These are phyloP conservation scores for Geosmithia flava DNA, from an alignment of 2,329 filamentous ascomycete species.

Conservation along the genomic window DNA sequence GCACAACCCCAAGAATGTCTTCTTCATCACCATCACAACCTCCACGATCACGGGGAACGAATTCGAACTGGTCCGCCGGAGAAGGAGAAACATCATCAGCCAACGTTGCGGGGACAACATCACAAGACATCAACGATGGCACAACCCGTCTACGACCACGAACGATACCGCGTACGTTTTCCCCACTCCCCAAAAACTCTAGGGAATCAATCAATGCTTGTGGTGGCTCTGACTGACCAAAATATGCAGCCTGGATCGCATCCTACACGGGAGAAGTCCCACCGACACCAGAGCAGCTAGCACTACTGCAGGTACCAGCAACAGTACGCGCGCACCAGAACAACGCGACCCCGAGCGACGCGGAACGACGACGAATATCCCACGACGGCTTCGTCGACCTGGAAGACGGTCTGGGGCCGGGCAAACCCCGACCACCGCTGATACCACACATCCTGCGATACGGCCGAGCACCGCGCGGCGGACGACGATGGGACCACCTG, in stretches of 20 bases:
- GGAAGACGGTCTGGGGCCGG: slow-evolving; percentile 23
- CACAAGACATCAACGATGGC: neutral
- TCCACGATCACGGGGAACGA: neutral
- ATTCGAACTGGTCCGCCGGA: neutral
- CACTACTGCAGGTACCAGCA: slow-evolving; percentile 23
- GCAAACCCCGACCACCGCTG: slow-evolving; percentile 18
- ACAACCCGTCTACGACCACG: neutral
- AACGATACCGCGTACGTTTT: slow-evolving; percentile 1
- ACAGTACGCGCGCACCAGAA: slow-evolving; percentile 25
- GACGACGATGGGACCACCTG: slow-evolving; percentile 47
- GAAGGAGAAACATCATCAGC: neutral
- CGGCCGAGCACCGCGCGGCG: slow-evolving; percentile 30
- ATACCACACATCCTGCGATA: slow-evolving; percentile 34
- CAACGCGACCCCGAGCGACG: slow-evolving; percentile 26
- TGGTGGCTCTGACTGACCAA: too few relatives aligned
- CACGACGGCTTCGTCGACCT: slow-evolving; percentile 33
- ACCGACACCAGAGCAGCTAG: slow-evolving; percentile 23
- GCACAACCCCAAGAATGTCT: neutral
- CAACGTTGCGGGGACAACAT: neutral
- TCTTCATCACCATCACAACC: neutral
- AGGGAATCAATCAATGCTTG: neutral
- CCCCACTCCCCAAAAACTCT: neutral
- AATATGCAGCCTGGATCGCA: slow-evolving; percentile 31
- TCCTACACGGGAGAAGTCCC: slow-evolving; percentile 27
- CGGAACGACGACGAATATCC: slow-evolving; percentile 27